Conservation (phyloP, 805 yeast species). For the Metschnikowia cubensis region DNA sequence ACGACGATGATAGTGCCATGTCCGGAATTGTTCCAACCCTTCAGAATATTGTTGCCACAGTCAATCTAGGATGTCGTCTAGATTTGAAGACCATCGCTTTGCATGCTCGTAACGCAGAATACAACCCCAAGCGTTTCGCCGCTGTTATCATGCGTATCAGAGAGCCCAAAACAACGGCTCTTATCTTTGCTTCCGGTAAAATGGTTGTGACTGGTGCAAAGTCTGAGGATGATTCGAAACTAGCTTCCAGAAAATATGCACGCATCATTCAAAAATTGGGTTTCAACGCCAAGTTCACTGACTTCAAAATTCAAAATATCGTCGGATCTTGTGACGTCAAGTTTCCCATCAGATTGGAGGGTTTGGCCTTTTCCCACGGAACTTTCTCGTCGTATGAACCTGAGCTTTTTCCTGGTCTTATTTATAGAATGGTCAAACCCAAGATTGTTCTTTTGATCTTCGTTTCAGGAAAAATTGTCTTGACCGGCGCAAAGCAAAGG, state of each 20-base stretch:
- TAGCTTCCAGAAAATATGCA: conserved; percentile 96
- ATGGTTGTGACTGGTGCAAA: conserved; percentile 99
- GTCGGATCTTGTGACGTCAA: conserved; percentile 99
- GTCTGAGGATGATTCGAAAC: conserved; percentile 96
- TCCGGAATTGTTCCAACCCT: conserved; percentile 95
- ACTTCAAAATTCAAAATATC: conserved; percentile 95
- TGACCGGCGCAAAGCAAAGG: conserved; percentile 98
- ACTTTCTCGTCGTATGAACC: conserved; percentile 98
- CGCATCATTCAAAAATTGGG: conserved; percentile 97
- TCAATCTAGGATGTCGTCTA: conserved; percentile 90
- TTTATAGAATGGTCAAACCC: conserved; percentile 99
- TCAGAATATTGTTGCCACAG: conserved; percentile 97
- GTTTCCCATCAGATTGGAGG: conserved; percentile 95
- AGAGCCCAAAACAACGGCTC: conserved; percentile 97
- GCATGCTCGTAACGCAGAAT: conserved; percentile 98
- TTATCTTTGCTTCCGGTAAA: conserved; percentile 96
- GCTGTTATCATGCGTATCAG: conserved; percentile 99
- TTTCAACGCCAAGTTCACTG: conserved; percentile 95
- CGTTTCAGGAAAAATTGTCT: conserved; percentile 94
- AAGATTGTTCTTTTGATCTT: conserved; percentile 93
- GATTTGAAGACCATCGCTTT: conserved; percentile 96
- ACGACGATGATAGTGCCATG: conserved; percentile 65
- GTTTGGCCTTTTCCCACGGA: conserved; percentile 96
- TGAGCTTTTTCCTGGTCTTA: conserved; percentile 94
- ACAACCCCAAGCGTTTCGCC: conserved; percentile 97